Evolutionary conservation across 2,329 filamentous ascomycete genomes (phyloP), one percentile per base, ranked within the genome.

Genomic region (Sarocladium brachiariae): DNA sequence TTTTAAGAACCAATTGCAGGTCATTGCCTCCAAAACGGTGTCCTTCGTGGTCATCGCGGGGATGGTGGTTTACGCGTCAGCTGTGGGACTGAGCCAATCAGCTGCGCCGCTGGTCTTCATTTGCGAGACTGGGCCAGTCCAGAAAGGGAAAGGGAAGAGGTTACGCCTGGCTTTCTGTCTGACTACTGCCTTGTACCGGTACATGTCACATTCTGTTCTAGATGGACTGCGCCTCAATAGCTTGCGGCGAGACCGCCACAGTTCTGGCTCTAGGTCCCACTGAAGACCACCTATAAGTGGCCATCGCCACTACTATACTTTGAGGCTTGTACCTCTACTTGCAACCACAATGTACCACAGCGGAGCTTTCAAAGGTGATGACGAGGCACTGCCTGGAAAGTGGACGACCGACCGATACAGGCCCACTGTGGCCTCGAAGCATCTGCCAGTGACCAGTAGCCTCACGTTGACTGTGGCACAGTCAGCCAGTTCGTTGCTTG

Each of bases 21-120:
- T 19, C 39, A 25, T 18, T 4, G 21, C 3, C 13, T 25, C 6
- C 9, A 16, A 53, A 43, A 53, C 39, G 51, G 53, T 48, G 46
- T 43, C 47, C 50, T 33, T 49, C 41, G 50, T 51, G 52, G 51
- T 50, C 51, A 38, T 49, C 41, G 48, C 18, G 49, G 21, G 9
- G 16, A 45, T 50, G 54, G 43, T 55, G 54, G 54, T 57, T 59
- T 63, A 63, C 61, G 61, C 61, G 61, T 63, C 57, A 63, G 60
- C 61, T 60, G 57, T 57, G 55, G 52, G 55, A 54, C 54, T 51
- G 23, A 14, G 49, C 49, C 47, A 37, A 49, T 49, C 30, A 49
- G 31, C 30, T 16, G 52, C 53, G 46, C 49, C 53, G 53, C 38
- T 52, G 53, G 47, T 49, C 54, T 48, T 53, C 55, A 56, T 50